A percentile compares a stretch with the other conserved stretches of the same genome.
Evolutionary conservation across 208 protist genomes (phyloP).

Genomic region (Porcisia hertigi): DNA sequence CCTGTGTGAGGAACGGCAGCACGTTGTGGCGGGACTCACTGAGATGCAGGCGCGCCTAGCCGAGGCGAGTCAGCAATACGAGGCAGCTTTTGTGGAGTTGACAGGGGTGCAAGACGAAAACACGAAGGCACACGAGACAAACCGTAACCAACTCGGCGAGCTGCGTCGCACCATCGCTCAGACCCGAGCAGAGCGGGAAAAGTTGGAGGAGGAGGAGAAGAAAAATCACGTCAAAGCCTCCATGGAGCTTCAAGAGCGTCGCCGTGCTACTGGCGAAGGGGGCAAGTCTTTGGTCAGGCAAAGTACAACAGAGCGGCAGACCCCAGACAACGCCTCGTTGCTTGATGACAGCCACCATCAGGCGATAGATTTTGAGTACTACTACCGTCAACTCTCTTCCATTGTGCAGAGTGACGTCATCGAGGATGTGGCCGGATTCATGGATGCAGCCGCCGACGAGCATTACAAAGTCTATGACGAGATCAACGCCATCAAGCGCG

Average conservation of each 20-base stretch:
- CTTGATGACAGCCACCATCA: conserved; percentile 7
- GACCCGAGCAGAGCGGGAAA: conserved; percentile 41
- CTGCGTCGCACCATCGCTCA: conserved; percentile 39
- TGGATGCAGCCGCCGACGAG: conserved; percentile 44
- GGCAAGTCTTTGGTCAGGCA: not conserved
- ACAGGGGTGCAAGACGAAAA: conserved; percentile 69
- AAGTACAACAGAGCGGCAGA: not conserved
- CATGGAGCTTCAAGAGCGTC: conserved; percentile 13
- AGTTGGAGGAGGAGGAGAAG: conserved; percentile 36
- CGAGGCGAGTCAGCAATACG: conserved; percentile 61
- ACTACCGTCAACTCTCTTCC: conserved; percentile 44
- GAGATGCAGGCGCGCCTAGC: conserved; percentile 42
- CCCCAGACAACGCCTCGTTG: not conserved
- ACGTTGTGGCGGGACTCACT: conserved; percentile 42
- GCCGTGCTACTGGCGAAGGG: not conserved
- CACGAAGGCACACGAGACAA: conserved; percentile 31
- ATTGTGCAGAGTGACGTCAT: conserved; percentile 56
- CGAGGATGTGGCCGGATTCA: conserved; percentile 52
- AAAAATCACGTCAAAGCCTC: conserved; percentile 23
- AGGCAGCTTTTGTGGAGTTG: conserved; percentile 73
- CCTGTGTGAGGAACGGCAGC: conserved; percentile 83
- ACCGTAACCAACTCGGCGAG: conserved; percentile 50
- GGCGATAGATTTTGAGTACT: conserved; percentile 44
- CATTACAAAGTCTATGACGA: conserved; percentile 63
- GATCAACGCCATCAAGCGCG: conserved; percentile 50